phyloP scores from a whole-genome alignment of 2,329 filamentous ascomycete genomes.

The Neofusicoccum parvum region DNA sequence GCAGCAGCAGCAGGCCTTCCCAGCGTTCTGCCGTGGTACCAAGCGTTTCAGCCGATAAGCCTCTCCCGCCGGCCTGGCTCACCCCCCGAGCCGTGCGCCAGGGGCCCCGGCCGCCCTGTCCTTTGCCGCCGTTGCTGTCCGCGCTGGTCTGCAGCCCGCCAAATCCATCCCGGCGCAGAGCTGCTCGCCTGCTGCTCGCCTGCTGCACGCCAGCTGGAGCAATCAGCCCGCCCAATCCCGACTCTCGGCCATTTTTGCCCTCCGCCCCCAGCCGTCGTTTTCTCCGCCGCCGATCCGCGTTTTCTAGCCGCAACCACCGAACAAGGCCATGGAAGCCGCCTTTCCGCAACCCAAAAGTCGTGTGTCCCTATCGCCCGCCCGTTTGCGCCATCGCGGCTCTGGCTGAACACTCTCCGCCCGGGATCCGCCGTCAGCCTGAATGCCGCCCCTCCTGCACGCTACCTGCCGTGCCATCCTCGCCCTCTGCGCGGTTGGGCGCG shows the following conservation, averaged over 20 bases:
- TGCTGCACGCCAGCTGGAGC: too few species aligned
- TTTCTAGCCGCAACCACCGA: background rate
- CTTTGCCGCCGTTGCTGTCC: background rate
- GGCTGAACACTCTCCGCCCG: background rate
- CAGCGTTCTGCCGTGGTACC: constrained; percentile 4
- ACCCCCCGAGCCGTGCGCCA: constrained; percentile 5
- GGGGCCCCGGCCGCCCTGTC: background rate
- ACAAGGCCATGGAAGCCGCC: background rate
- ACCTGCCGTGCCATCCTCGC: background rate
- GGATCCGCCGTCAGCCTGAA: background rate
- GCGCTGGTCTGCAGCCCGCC: background rate
- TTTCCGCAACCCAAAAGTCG: background rate
- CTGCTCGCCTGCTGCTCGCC: background rate
- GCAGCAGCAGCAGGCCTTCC: background rate
- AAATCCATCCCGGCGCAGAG: background rate
- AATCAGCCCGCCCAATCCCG: background rate
- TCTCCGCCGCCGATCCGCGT: background rate
- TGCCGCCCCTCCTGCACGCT: background rate
- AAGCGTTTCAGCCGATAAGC: constrained; percentile 20
- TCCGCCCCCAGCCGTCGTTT: background rate
- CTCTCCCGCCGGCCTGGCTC: constrained; percentile 16
- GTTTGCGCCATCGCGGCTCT: constrained; percentile 1
- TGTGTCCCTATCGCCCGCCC: background rate
- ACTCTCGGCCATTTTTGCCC: background rate
- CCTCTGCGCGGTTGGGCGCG: background rate